phyloP scores from a whole-genome alignment of 2,329 filamentous ascomycete species.

The Alternaria ethzedia region DNA sequence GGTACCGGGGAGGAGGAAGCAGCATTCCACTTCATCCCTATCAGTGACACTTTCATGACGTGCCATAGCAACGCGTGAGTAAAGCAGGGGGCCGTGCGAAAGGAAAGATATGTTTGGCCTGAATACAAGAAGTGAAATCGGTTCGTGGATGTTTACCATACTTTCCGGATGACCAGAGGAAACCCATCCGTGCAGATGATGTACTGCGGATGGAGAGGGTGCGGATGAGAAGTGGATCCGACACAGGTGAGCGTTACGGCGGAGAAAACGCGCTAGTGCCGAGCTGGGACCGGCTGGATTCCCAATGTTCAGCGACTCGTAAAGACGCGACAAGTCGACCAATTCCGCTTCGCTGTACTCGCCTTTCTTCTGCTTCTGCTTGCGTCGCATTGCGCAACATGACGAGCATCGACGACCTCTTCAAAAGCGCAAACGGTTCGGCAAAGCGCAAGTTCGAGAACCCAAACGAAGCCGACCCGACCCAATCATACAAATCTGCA shows the following conservation, averaged over 20 bases:
- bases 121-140: background rate
- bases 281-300: conserved; percentile 6
- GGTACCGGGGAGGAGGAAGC: background rate
- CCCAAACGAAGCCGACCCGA: conserved; percentile 60
- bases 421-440: conserved; percentile 62
- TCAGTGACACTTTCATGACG: background rate
- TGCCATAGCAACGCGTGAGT: background rate
- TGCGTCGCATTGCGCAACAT: conserved; percentile 42
- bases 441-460: conserved; percentile 67
- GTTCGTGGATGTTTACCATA: background rate
- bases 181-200: background rate
- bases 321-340: conserved; percentile 11
- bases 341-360: background rate
- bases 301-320: background rate
- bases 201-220: background rate
- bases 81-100: background rate
- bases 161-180: background rate
- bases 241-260: background rate
- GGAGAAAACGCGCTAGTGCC: conserved; percentile 5
- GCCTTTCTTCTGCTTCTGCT: background rate
- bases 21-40: background rate
- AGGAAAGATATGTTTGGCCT: background rate
- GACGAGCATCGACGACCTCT: conserved; percentile 68
- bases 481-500: conserved; percentile 66
- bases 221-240: background rate